Percentiles rank a stretch among this genome's conserved stretches.
Evolutionary conservation across 352 stramenopile genomes (phyloP).

Genomic region (Hyaloperonospora arabidopsidis): DNA sequence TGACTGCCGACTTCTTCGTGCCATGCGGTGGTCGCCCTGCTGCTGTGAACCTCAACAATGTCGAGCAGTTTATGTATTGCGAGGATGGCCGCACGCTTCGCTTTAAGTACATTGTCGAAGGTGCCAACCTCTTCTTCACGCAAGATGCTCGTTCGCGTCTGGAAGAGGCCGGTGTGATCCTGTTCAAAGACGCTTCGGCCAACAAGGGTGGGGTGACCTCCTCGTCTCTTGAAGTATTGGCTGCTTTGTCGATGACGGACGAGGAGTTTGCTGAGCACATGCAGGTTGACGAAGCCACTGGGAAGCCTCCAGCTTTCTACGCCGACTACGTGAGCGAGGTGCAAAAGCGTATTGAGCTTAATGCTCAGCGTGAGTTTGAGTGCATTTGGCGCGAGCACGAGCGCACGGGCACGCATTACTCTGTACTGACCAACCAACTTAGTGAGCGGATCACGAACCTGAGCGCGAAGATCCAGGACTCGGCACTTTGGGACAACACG

Average conservation of each 20-base stretch:
- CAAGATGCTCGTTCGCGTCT: constrained; percentile 90
- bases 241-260: constrained; percentile 63
- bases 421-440: constrained; percentile 64
- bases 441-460: constrained; percentile 77
- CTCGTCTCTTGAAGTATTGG: constrained; percentile 71
- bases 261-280: constrained; percentile 78
- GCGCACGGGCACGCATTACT: constrained; percentile 58
- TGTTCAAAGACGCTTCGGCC: constrained; percentile 95
- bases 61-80: constrained; percentile 83
- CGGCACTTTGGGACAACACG: constrained; percentile 60
- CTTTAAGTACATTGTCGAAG: constrained; percentile 95
- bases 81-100: constrained; percentile 73
- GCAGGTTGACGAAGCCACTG: constrained; percentile 54
- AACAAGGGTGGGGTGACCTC: constrained; percentile 84
- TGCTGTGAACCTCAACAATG: constrained; percentile 95
- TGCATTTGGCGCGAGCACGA: constrained; percentile 80
- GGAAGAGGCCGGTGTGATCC: constrained; percentile 91
- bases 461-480: constrained; percentile 77
- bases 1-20: constrained; percentile 95
- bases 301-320: constrained; percentile 63
- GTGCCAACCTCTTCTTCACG: constrained; percentile 96
- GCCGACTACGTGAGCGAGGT: constrained; percentile 72
- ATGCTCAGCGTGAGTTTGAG: constrained; percentile 74
- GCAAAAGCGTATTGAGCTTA: constrained; percentile 70
- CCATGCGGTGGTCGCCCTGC: constrained; percentile 92